Evolutionary conservation across 1,139 yeast species (phyloP).

Genomic region (Kluyveromyces sp.): DNA sequence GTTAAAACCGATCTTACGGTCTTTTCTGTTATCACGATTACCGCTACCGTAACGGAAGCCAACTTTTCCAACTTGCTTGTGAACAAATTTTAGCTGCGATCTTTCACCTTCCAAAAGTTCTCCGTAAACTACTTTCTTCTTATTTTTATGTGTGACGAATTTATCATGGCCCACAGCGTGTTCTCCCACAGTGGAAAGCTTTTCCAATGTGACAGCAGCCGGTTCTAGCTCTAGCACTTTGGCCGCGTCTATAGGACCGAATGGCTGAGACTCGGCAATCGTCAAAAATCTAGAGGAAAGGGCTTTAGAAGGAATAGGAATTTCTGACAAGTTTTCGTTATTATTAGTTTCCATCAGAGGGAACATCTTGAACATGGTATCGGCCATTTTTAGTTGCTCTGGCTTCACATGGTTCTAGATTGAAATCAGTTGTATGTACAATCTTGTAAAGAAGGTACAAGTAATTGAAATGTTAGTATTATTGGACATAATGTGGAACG

Average conservation of each 20-base stretch:
- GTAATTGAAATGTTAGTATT: constrained; percentile 12
- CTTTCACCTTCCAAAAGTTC: constrained; percentile 46
- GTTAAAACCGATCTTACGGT: constrained; percentile 72
- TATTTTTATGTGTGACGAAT: constrained; percentile 17
- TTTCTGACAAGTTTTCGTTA: constrained; percentile 79
- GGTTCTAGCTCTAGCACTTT: constrained; percentile 74
- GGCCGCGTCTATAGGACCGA: constrained; percentile 97
- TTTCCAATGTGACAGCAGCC: constrained; percentile 67
- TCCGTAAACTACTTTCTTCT: constrained; percentile 27
- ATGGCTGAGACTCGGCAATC: constrained; percentile 92
- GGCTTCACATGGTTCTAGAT: constrained; percentile 39
- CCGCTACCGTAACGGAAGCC: constrained; percentile 92
- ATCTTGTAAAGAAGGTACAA: not conserved
- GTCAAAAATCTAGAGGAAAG: constrained; percentile 77
- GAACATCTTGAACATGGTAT: constrained; percentile 69
- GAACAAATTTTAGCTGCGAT: constrained; percentile 62
- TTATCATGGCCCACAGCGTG: constrained; percentile 33
- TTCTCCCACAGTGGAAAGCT: constrained; percentile 53
- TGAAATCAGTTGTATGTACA: not conserved
- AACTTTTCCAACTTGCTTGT: constrained; percentile 72
- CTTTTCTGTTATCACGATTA: constrained; percentile 80
- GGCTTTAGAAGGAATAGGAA: constrained; percentile 84
- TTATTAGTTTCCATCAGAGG: constrained; percentile 52
- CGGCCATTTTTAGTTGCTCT: constrained; percentile 52
- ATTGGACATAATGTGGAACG: constrained; percentile 2